A percentile compares a stretch with the other conserved stretches of the same genome.
These are phyloP conservation scores for Diplodia corticola DNA, from an alignment of 2,329 filamentous ascomycete genomes.

Conservation along the genomic window DNA sequence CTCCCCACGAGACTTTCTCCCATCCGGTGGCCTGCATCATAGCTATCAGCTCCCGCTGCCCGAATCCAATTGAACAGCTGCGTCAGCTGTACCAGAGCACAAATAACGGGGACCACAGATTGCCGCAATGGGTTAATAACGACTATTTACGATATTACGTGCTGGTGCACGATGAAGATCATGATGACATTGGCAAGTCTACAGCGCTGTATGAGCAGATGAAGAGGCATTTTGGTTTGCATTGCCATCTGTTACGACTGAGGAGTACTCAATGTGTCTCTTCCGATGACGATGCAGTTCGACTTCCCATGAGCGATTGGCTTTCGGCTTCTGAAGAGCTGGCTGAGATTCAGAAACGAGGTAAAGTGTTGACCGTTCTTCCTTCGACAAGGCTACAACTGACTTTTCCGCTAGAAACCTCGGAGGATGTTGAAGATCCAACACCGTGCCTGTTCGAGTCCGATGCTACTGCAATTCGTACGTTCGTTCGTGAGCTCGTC, in stretches of 20 bases:
- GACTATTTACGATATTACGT: constrained; percentile 97
- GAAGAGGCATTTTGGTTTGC: constrained; percentile 96
- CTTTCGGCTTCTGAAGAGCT: constrained; percentile 84
- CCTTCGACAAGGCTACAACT: neutral
- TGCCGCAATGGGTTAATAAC: constrained; percentile 84
- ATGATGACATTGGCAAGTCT: constrained; percentile 86
- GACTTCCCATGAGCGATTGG: constrained; percentile 83
- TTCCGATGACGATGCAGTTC: constrained; percentile 87
- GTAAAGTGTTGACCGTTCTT: constrained; percentile 37
- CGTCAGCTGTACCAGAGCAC: constrained; percentile 81
- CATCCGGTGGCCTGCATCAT: constrained; percentile 95
- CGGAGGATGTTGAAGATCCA: constrained; percentile 70
- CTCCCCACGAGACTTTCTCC: constrained; percentile 87
- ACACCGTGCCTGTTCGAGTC: constrained; percentile 86
- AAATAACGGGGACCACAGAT: constrained; percentile 69
- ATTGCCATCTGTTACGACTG: constrained; percentile 87
- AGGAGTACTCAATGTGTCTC: constrained; percentile 82
- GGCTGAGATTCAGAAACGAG: constrained; percentile 66
- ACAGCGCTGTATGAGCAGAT: constrained; percentile 94
- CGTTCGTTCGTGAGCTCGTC: constrained; percentile 91
- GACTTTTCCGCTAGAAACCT: constrained; percentile 50
- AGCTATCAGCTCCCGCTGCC: constrained; percentile 87
- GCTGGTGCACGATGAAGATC: constrained; percentile 92
- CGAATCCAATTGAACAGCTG: constrained; percentile 81
- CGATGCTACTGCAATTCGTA: constrained; percentile 81